A percentile compares a stretch with the other conserved stretches of the same genome.
These are phyloP conservation scores for Entomortierella lignicola DNA, from an alignment of 192 early-diverging fungal genomes.

Conservation along the genomic window DNA sequence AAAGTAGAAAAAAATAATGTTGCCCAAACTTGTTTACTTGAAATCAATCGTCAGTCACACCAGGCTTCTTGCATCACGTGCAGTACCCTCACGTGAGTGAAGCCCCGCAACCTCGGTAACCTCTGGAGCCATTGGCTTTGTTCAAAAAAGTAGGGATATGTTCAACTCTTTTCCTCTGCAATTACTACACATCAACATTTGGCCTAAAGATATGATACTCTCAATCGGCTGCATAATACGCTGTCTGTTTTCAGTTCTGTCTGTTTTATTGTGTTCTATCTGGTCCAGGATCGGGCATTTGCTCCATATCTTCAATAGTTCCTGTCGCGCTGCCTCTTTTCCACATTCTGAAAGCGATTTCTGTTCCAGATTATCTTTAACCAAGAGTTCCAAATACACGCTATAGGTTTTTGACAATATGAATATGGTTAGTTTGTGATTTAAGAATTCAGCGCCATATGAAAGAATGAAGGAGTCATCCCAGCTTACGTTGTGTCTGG, in stretches of 20 bases:
- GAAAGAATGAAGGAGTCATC: not conserved
- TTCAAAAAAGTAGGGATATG: no score
- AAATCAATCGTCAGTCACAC: conserved; percentile 1
- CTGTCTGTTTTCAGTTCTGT: not conserved
- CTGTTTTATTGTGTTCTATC: conserved; percentile 2
- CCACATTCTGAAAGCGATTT: not conserved
- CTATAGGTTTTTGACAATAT: conserved; percentile 4
- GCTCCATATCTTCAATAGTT: not conserved
- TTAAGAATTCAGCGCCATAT: not conserved
- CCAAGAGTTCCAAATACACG: conserved; percentile 53
- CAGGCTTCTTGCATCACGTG: not conserved
- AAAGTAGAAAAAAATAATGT: conserved; percentile 18
- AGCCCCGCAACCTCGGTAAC: no score
- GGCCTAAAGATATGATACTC: no score
- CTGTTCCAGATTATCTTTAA: conserved; percentile 5
- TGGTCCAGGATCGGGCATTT: not conserved
- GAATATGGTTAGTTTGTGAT: not conserved
- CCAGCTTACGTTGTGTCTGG: conserved; percentile 79
- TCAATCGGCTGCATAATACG: no score
- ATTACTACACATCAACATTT: no score
- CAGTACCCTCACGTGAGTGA: not conserved
- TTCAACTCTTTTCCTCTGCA: no score
- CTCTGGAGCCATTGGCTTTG: no score
- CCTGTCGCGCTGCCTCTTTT: not conserved
- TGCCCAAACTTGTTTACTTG: not conserved